Conservation (phyloP, 139 green algal genomes). For the Chlorella sp. region DNA sequence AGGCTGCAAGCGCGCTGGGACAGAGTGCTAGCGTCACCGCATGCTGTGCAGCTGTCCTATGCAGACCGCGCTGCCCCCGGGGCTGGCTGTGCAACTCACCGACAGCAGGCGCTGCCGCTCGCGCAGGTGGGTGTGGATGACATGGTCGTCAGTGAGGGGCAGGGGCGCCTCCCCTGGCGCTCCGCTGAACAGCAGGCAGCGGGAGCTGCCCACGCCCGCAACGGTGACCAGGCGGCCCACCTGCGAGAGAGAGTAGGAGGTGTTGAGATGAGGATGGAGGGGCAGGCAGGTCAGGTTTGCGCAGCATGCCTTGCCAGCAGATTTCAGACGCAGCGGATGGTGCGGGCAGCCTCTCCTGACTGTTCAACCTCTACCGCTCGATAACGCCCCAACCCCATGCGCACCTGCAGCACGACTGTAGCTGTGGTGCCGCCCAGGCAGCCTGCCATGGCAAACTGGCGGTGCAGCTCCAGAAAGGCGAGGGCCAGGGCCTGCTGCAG, state of each 20-base stretch:
- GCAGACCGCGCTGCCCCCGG: too few species aligned
- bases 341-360: too few species aligned
- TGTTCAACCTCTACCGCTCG: too few species aligned
- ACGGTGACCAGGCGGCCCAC: neutral
- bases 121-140: neutral
- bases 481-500: neutral
- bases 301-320: too few species aligned
- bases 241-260: neutral
- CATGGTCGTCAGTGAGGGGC: neutral
- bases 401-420: slow-evolving; percentile 11
- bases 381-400: too few species aligned
- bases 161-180: neutral
- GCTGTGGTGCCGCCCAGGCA: neutral
- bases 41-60: too few species aligned
- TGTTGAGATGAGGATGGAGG: too few species aligned
- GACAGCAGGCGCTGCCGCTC: slow-evolving; percentile 13
- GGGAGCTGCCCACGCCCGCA: neutral
- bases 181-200: neutral
- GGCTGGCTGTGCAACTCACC: neutral
- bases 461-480: neutral
- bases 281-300: too few species aligned
- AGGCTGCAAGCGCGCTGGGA: too few species aligned
- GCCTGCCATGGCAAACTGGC: neutral
- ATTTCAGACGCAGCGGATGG: too few species aligned
- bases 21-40: too few species aligned